Evolutionary conservation across 1,139 yeast genomes (phyloP).

Genomic region (Geotrichum histeridarum): DNA sequence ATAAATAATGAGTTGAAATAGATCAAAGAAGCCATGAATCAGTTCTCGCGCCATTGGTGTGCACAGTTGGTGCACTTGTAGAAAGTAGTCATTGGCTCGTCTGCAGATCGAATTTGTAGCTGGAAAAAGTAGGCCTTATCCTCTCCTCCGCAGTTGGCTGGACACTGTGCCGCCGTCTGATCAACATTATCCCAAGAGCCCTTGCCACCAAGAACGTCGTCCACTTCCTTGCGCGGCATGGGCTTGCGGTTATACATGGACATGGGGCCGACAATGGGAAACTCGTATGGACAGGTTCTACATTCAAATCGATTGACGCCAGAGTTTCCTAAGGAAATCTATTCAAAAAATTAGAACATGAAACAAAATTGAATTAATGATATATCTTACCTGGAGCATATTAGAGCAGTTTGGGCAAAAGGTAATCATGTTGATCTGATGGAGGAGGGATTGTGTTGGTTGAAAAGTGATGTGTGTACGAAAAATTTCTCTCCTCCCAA

Average conservation of each 20-base stretch:
- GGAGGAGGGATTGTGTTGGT: background rate
- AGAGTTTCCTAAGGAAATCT: slow-evolving; percentile 26
- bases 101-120: slow-evolving; percentile 88
- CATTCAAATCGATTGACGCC: slow-evolving; percentile 58
- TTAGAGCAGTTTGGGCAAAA: slow-evolving; percentile 93
- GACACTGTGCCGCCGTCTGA: slow-evolving; percentile 67
- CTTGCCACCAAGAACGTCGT: slow-evolving; percentile 93
- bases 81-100: slow-evolving; percentile 93
- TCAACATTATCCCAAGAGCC: slow-evolving; percentile 99
- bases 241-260: slow-evolving; percentile 81
- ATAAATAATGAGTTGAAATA: background rate
- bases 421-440: slow-evolving; percentile 56
- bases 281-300: slow-evolving; percentile 91
- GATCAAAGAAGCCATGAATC: slow-evolving; percentile 15
- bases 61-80: slow-evolving; percentile 88
- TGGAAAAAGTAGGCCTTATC: slow-evolving; percentile 95
- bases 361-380: background rate
- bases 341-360: background rate
- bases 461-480: background rate
- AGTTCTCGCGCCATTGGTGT: slow-evolving; percentile 96
- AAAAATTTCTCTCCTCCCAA: background rate
- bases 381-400: slow-evolving; percentile 56
- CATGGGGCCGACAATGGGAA: slow-evolving; percentile 67
- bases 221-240: slow-evolving; percentile 83
- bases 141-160: slow-evolving; percentile 77